A percentile compares a stretch with the other conserved stretches of the same genome.
These are phyloP conservation scores for Yamadazyma atlantica DNA, from an alignment of 1,139 yeast species.

Conservation along the genomic window DNA sequence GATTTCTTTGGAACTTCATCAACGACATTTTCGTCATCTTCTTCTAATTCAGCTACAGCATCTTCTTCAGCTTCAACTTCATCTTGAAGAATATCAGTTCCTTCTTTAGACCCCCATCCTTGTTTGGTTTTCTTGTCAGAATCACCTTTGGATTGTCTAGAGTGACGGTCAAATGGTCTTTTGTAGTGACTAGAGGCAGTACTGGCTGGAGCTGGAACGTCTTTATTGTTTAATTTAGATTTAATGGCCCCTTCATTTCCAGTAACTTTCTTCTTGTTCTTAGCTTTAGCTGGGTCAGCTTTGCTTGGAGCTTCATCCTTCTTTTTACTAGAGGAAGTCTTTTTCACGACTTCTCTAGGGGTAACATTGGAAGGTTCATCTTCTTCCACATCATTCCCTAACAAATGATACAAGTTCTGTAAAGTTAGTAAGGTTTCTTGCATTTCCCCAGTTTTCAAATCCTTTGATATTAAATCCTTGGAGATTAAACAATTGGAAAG, in stretches of 20 bases:
- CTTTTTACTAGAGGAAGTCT: conserved; percentile 85
- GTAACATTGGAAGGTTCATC: conserved; percentile 61
- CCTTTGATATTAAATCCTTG: not conserved
- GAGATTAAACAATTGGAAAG: no score
- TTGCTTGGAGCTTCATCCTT: conserved; percentile 80
- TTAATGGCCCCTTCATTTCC: conserved; percentile 92
- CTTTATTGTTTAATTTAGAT: conserved; percentile 73
- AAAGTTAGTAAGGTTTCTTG: conserved; percentile 19
- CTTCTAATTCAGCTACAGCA: conserved; percentile 49
- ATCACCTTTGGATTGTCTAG: conserved; percentile 81
- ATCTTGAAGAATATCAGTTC: conserved; percentile 48
- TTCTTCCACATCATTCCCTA: conserved; percentile 77
- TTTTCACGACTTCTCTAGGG: conserved; percentile 79
- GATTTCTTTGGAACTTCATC: conserved; percentile 53
- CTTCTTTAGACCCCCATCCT: conserved; percentile 81
- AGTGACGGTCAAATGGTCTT: conserved; percentile 77
- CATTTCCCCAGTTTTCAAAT: not conserved
- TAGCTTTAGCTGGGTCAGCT: conserved; percentile 80
- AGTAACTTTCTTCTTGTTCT: conserved; percentile 65
- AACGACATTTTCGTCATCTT: conserved; percentile 40
- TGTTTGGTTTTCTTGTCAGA: conserved; percentile 79
- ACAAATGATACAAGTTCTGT: conserved; percentile 49
- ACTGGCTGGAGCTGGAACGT: conserved; percentile 57
- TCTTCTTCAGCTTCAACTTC: conserved; percentile 65
- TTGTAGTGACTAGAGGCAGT: conserved; percentile 58